Base-by-base conservation (phyloP, 1,284 basidiomycete genomes). In the Blastosporella zonata region DNA sequence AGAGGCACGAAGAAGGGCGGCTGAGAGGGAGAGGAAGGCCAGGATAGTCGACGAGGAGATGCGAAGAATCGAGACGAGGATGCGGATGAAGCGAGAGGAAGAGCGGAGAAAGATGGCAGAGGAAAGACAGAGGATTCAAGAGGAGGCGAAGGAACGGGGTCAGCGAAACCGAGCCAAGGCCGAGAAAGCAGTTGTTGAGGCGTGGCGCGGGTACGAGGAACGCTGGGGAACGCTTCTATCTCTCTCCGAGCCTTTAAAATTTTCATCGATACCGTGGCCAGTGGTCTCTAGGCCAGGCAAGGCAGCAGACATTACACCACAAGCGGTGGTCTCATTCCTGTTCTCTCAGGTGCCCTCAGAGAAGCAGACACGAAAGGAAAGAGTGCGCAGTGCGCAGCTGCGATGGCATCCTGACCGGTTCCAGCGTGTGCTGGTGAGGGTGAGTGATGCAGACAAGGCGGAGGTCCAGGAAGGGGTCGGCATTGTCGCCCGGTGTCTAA, bases 321-420 rank as follows among this genome's bases (percentile, higher is more conserved):
- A 70, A 17, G 68, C 69, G 18, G 72, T 89, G 40, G 62, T 68
- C 8, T 60, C 63, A 43, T 86, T 90, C 62, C 67, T 90, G 34
- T 65, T 87, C 38, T 84, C 83, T 13, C 71, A 76, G 8, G 54
- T 69, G 23, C 83, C 87, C 63, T 84, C 84, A n/a, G 67, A 69
- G 42, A 67, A 67, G 18, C 72, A 76, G 53, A 70, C 77, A 34
- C 73, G 72, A 54, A 84, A 80, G 62, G 84, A 88, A 42, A 73
- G 84, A 45, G 74, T 88, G 51, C 75, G 79, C 40, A 70, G 65
- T 28, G 85, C 82, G 2, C 72, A 86, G 61, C 73, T 85, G 27
- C 71, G 83, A 46, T 90, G 87, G 86, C 87, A 90, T 61, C 87
- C 87, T 2, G 87, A 90, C 63, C 71, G 84, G 38, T 89, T 90